Base-by-base conservation (phyloP, 495 filamentous ascomycete species). In the Achaetomiella virescens region DNA sequence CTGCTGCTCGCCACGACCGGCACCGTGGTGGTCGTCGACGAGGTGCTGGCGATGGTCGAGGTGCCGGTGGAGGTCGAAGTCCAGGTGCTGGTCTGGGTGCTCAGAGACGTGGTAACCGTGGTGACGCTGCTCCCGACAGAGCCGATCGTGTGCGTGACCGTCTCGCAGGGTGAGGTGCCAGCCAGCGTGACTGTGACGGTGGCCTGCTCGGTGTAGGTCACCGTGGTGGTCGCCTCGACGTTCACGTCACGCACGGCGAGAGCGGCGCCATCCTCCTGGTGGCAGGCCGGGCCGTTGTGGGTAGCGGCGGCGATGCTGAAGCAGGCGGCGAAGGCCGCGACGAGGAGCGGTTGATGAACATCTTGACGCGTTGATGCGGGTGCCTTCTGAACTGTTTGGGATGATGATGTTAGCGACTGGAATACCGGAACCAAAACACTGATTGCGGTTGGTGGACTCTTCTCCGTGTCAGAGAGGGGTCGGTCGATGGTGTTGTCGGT, bases 11-110 rank as follows among this genome's bases (percentile, higher is more conserved):
- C 24, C 4, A 36, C 38, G 9, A 24, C 18, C 8, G 37, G 21
- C 5, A 35, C 52, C 18, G 52, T 37, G 8, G 29, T 27, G 12
- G 52, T 47, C 41, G 25, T 40, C 11, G 51, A 53, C 40, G 24
- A 31, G 41, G 3, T 36, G 29, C 25, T 12, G 27, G 40, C 10
- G 12, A 36, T n/a, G 17, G 51, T 53, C 51, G 25, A 45, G 21
- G 21, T 37, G 29, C 41, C 8, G 1, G 52, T 54, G 42, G 15
- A 36, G 1, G 21, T 47, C 42, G 52, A 54, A 18, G 37, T 47
- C 42, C 41, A 54, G 27, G 52, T 54, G 31, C 22, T 38, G 31
- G 52, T 54, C 18, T 35, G 17, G 25, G 52, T 54, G 52, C 31
- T 47, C 8, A 2, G 14, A 21, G 17, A 43, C 3, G 41, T 18